A percentile compares a stretch with the other conserved stretches of the same genome.
These are phyloP conservation scores for Cryptococcus hybrid DNA, from an alignment of 1,284 basidiomycete genomes.

Conservation along the genomic window DNA sequence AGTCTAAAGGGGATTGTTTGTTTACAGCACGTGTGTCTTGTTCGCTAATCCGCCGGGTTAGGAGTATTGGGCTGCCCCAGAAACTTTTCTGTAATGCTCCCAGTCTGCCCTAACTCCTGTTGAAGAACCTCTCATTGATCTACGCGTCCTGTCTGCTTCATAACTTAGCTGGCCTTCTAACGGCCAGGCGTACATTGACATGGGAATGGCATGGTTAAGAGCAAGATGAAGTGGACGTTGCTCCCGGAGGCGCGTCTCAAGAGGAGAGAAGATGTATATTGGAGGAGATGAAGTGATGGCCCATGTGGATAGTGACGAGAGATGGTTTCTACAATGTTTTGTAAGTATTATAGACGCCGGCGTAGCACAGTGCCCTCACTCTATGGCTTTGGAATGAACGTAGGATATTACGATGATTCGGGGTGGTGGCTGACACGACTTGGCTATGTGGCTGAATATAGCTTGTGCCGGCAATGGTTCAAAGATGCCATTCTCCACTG, in stretches of 20 bases:
- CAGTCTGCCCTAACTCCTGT: background rate
- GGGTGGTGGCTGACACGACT: constrained; percentile 35
- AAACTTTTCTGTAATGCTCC: background rate
- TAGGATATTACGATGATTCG: constrained; percentile 43
- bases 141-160: background rate
- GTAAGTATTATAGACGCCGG: background rate
- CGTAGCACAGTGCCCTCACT: constrained; percentile 20
- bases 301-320: constrained; percentile 36
- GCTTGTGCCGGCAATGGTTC: constrained; percentile 41
- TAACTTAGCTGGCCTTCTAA: background rate
- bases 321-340: constrained; percentile 27
- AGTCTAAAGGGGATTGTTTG: background rate
- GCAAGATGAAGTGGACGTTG: constrained; percentile 23
- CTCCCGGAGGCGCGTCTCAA: constrained; percentile 40
- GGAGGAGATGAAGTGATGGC: constrained; percentile 31
- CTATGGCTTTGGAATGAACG: constrained; percentile 32
- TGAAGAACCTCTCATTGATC: background rate
- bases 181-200: constrained; percentile 43
- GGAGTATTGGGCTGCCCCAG: constrained; percentile 1
- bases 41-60: constrained; percentile 9
- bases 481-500: constrained; percentile 40
- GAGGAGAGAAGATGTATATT: constrained; percentile 36
- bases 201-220: constrained; percentile 38
- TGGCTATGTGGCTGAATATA: constrained; percentile 36
- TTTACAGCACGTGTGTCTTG: background rate